Percentiles rank a stretch among this genome's conserved stretches.
Conservation (phyloP, 148 eudicot genomes). For the Vaccinium macrocarpon region DNA sequence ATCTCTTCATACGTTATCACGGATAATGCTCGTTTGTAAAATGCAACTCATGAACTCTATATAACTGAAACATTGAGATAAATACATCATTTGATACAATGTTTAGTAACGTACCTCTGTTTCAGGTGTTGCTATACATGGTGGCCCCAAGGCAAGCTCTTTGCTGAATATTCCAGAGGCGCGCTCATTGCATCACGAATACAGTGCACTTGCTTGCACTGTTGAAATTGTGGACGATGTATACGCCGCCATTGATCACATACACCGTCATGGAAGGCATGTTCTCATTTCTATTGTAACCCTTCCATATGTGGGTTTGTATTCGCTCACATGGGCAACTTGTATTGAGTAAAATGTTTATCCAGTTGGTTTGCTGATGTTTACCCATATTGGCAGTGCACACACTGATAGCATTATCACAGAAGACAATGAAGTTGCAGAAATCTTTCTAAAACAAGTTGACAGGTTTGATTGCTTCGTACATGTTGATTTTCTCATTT, state of each 20-base stretch:
- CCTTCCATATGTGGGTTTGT: background rate
- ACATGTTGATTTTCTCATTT: background rate
- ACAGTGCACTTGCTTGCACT: slow-evolving; percentile 82
- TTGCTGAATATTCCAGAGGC: slow-evolving; percentile 58
- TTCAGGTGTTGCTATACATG: slow-evolving; percentile 71
- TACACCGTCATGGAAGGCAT: slow-evolving; percentile 91
- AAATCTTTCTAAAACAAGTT: slow-evolving; percentile 70
- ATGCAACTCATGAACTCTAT: background rate
- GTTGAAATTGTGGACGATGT: slow-evolving; percentile 94
- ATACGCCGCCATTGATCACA: slow-evolving; percentile 80
- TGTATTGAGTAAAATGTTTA: background rate
- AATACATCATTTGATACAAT: background rate
- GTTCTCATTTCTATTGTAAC: slow-evolving; percentile 1
- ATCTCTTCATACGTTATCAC: background rate
- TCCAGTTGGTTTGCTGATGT: background rate
- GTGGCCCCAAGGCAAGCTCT: slow-evolving; percentile 78
- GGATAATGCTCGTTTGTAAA: background rate
- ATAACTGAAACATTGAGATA: background rate
- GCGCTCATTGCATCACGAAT: slow-evolving; percentile 76
- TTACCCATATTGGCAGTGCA: slow-evolving; percentile 46
- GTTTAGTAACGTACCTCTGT: slow-evolving; percentile 7
- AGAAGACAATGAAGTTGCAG: slow-evolving; percentile 72
- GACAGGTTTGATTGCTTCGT: slow-evolving; percentile 57
- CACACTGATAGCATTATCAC: slow-evolving; percentile 88
- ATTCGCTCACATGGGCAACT: background rate